Base-by-base conservation (phyloP, 495 filamentous ascomycete species). In the Aspergillus incahuasiensis region DNA sequence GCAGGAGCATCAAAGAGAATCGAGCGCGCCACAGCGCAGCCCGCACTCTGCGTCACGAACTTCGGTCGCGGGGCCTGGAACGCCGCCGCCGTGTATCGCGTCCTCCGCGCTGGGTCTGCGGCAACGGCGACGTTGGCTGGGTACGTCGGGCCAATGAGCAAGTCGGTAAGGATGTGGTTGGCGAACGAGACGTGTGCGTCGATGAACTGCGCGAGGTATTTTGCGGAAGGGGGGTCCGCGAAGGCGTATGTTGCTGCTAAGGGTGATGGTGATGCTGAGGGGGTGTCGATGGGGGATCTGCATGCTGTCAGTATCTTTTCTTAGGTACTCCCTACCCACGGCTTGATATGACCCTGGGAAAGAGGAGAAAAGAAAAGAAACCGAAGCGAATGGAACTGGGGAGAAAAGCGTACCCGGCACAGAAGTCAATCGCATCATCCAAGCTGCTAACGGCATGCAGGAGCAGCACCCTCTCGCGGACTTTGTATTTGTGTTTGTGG, bases 151-250 rank as follows among this genome's bases (percentile, higher is more conserved):
- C 74, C 76, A 54, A 79, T 54, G 20, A 82, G 72, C 40, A 81
- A 63, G 12, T 74, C 68, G 8, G 58, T 57, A 5, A 79, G 79
- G 7, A 81, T 69, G 40, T 81, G 77, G 68, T 82, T 82, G 50
- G 79, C 67, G 58, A 68, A 78, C 0, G 78, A 72, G 21, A 73
- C 63, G 7, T 72, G 64, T 21, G 74, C 63, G 43, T 73, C 67
- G 30, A 83, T 70, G 57, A 77, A 79, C 51, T 81, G 78, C 16
- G 73, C 67, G 6, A 83, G 67, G 45, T 82, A 82, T 56, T 82
- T 82, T 16, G 74, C 76, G 15, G 74, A 65, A 0, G 69, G 30
- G 9, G 72, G 66, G 11, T 68, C 68, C 18, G 76, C 76, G 52
- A 82, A 83, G 52, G 76, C 65, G 52, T 80, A 82, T 8, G 73